Conservation (phyloP, 2,329 filamentous ascomycete genomes). For the Coniosporium tulheliwenetii region DNA sequence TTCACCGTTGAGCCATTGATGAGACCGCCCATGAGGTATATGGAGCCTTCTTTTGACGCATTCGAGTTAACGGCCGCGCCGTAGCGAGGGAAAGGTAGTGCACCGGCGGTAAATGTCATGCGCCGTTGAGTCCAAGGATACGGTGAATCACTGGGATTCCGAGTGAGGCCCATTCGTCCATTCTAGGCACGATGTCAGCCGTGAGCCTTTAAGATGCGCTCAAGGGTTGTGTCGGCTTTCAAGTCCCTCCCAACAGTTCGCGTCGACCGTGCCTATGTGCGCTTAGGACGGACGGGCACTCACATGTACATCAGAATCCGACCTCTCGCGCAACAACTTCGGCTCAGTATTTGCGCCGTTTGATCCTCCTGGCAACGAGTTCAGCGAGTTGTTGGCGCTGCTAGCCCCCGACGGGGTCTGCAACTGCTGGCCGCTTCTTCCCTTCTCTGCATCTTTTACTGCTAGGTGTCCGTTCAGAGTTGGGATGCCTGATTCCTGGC, state of each 20-base stretch:
- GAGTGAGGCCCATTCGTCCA: conserved; percentile 27
- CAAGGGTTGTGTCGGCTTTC: too few relatives aligned
- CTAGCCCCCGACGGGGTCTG: conserved; percentile 59
- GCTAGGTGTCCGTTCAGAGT: conserved; percentile 28
- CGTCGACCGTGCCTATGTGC: conserved; percentile 12
- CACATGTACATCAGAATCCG: conserved; percentile 40
- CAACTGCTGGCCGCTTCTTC: conserved; percentile 21
- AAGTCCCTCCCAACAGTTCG: too few relatives aligned
- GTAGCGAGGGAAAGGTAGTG: conserved; percentile 63
- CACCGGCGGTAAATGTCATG: conserved; percentile 59
- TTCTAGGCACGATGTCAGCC: conserved; percentile 16
- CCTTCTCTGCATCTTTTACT: conserved; percentile 14
- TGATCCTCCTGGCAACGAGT: conserved; percentile 47
- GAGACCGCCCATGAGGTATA: conserved; percentile 94
- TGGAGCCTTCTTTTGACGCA: conserved; percentile 89
- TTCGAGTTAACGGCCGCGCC: conserved; percentile 87
- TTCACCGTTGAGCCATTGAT: conserved; percentile 94
- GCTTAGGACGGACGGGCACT: conserved; percentile 22
- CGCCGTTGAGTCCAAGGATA: conserved; percentile 94
- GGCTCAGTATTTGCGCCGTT: conserved; percentile 48
- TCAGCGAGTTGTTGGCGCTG: conserved; percentile 50
- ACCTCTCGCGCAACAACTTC: conserved; percentile 40
- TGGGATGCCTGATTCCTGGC: conserved; percentile 23
- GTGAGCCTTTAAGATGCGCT: too few relatives aligned
- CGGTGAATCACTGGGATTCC: conserved; percentile 51